Base-by-base conservation (phyloP, 164 flowering plant genomes). In the Vitis cinerea region DNA sequence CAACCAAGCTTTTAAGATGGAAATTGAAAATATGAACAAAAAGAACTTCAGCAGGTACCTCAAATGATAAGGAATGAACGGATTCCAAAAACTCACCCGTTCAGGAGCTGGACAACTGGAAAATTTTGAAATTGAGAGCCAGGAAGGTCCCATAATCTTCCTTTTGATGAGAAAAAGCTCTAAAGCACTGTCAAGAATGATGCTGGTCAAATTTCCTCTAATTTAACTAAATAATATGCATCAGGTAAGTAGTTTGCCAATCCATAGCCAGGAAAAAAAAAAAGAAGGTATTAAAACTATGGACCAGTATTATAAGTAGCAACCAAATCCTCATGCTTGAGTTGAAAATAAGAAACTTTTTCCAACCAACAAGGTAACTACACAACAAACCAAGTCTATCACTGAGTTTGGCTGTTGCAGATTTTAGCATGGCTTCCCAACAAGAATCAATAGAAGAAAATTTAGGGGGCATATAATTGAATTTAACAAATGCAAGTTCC, bases 91-190 rank as follows among this genome's bases (percentile, higher is more conserved):
- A 1, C 87, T 82, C 76, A 93, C 98, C 82, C 86, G 76, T 72
- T 89, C 87, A 72, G 90, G 67, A 65, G 81, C 63, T 47, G 85
- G 71, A 71, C 88, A 84, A 72, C 56, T 80, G 69, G 90, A 66
- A 74, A 87, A 89, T 4, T 84, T 96, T 44, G 96, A 87, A 79
- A 92, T 70, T 62, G 91, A 86, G 57, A 96, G 73, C 99, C 99
- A 96, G 11, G 91, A 92, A 58, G 99, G 98, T 69, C 98, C 99
- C 59, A 82, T 89, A 70, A 93, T 84, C 83, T 90, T 89, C 82
- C 99, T 81, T 76, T 93, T 96, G 67, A 96, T 75, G 48, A 96
- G 87, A 76, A 96, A 92, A 68, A 87, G 91, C 83, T 96, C 99
- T 80, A 93, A 67, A 10, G 97, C 93, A 82, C 99, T 96, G 90